phyloP scores from a whole-genome alignment of 306 rosid genomes.

The Malus fusca region DNA sequence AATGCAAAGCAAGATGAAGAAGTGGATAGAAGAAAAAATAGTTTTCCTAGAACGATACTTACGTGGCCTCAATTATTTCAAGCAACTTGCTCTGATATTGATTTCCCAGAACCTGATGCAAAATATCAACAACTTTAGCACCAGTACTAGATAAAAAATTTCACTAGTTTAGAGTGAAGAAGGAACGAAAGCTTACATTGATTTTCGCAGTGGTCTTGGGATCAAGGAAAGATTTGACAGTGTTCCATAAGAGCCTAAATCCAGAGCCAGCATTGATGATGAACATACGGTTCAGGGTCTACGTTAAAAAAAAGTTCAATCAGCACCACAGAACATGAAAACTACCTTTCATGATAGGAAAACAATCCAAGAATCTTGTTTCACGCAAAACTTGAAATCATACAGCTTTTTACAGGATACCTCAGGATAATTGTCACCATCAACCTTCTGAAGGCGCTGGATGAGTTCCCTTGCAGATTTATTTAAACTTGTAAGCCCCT shows the following conservation, averaged over 20 bases:
- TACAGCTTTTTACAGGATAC: conserved; percentile 28
- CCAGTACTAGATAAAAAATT: conserved; percentile 6
- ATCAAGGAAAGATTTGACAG: conserved; percentile 83
- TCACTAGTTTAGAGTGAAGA: background rate
- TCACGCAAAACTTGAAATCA: background rate
- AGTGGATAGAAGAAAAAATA: background rate
- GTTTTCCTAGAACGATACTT: background rate
- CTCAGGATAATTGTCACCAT: conserved; percentile 98
- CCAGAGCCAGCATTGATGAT: conserved; percentile 98
- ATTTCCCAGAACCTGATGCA: conserved; percentile 71
- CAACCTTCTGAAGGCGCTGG: conserved; percentile 82
- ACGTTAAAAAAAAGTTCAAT: conserved; percentile 3
- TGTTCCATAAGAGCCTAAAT: conserved; percentile 87
- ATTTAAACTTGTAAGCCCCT: conserved; percentile 76
- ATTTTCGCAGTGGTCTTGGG: conserved; percentile 87
- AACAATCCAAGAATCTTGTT: background rate
- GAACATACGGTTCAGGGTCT: conserved; percentile 92
- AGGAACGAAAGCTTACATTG: conserved; percentile 37
- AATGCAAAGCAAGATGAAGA: background rate
- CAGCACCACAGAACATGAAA: conserved; percentile 4
- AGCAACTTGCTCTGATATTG: conserved; percentile 94
- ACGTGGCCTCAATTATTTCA: conserved; percentile 82
- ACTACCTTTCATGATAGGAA: background rate
- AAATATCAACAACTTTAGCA: conserved; percentile 18
- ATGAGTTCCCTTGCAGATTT: conserved; percentile 90